A percentile compares a stretch with the other conserved stretches of the same genome.
phyloP scores from a whole-genome alignment of 148 eudicot species.

The Cornus florida region DNA sequence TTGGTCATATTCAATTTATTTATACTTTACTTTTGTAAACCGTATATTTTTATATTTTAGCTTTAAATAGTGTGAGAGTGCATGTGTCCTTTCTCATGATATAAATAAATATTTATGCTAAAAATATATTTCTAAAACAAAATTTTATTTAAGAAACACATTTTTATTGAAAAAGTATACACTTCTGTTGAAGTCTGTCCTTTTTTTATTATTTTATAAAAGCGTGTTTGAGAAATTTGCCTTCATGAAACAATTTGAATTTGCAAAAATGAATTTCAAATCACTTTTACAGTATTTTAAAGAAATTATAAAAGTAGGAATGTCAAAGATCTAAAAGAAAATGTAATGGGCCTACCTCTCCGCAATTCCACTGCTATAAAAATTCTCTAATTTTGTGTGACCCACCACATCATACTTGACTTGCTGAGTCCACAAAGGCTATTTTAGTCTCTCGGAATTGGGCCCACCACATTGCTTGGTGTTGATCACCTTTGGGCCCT shows the following conservation, averaged over 20 bases:
- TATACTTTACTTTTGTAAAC: too few species aligned
- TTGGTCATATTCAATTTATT: too few species aligned
- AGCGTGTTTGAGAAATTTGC: background rate
- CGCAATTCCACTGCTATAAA: slow-evolving; percentile 32
- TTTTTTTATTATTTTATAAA: too few species aligned
- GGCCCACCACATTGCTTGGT: background rate
- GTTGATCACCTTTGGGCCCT: background rate
- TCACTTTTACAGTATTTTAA: too few species aligned
- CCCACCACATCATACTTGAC: slow-evolving; percentile 15
- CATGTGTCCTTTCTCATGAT: too few species aligned
- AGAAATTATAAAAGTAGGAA: background rate
- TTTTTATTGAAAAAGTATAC: too few species aligned
- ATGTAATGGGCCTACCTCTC: slow-evolving; percentile 21
- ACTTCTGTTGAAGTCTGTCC: too few species aligned
- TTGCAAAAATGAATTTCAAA: background rate
- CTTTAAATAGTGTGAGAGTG: too few species aligned
- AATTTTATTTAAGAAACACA: too few species aligned
- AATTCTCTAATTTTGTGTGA: slow-evolving; percentile 13
- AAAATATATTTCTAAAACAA: too few species aligned
- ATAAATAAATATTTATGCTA: too few species aligned
- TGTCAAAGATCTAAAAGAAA: slow-evolving; percentile 5
- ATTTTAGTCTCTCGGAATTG: background rate
- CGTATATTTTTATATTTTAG: too few species aligned
- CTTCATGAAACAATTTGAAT: background rate
- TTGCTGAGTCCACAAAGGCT: slow-evolving; percentile 18